Evolutionary conservation across 129 eudicot species (phyloP).

Genomic region (Mikania micrantha): DNA sequence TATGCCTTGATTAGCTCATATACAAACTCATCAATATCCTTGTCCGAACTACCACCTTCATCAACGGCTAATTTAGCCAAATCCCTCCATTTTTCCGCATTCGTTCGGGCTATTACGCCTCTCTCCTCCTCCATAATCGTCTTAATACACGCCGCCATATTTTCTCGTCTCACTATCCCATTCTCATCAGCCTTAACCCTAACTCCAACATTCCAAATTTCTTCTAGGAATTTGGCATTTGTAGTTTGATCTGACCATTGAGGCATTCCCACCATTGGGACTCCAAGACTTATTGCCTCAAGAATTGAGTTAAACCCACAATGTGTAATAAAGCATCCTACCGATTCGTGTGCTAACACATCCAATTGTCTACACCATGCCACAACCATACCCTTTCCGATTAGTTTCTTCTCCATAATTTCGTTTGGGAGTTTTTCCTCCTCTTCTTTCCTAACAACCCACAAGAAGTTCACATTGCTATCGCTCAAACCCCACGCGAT

Average conservation of each 20-base stretch:
- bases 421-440: too few species aligned
- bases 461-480: constrained; percentile 13
- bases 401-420: too few species aligned
- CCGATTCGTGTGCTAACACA: too few species aligned
- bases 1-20: constrained; percentile 5
- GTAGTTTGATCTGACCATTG: constrained; percentile 33
- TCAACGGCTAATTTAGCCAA: constrained; percentile 19
- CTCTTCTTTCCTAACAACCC: too few species aligned
- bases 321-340: too few species aligned
- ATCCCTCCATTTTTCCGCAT: constrained; percentile 22
- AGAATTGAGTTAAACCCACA: too few species aligned
- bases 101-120: constrained; percentile 10
- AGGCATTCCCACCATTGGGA: constrained; percentile 30
- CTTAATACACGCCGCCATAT: constrained; percentile 12
- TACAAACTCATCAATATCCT: constrained; percentile 20
- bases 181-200: constrained; percentile 15
- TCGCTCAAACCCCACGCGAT: constrained; percentile 36
- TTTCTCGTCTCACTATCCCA: constrained; percentile 11
- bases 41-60: too few species aligned
- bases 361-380: too few species aligned
- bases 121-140: constrained; percentile 16
- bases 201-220: constrained; percentile 28
- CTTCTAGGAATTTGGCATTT: constrained; percentile 26
- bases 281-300: constrained; percentile 34
- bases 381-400: too few species aligned